phyloP scores from a whole-genome alignment of 805 yeast genomes.

The Candida fluviatilis region DNA sequence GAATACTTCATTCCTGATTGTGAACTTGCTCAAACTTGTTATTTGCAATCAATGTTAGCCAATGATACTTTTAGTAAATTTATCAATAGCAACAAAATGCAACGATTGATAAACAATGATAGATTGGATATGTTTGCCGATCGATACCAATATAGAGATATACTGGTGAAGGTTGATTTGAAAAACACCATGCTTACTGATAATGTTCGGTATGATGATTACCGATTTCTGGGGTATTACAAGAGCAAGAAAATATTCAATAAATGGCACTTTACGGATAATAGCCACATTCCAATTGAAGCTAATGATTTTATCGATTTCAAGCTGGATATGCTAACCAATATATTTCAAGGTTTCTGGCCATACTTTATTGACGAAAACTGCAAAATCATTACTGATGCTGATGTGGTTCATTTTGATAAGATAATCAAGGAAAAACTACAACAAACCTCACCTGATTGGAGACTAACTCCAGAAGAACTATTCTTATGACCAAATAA shows the following conservation, averaged over 20 bases:
- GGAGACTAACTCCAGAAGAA: background rate
- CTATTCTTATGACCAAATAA: background rate
- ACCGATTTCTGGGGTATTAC: constrained; percentile 3
- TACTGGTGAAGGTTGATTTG: constrained; percentile 4
- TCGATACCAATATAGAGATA: background rate
- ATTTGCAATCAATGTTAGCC: background rate
- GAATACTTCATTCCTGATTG: background rate
- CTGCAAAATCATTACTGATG: background rate
- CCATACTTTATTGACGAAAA: background rate
- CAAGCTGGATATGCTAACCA: constrained; percentile 8
- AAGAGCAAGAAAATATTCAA: background rate
- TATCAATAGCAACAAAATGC: background rate
- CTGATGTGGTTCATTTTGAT: constrained; percentile 3
- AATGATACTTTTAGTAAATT: background rate
- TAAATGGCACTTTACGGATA: constrained; percentile 5
- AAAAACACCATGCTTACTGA: constrained; percentile 1
- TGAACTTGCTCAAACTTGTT: background rate
- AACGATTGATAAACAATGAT: background rate
- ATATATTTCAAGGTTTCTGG: background rate
- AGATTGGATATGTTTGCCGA: background rate
- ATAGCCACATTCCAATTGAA: constrained; percentile 7
- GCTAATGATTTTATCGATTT: constrained; percentile 12
- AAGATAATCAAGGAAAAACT: constrained; percentile 3
- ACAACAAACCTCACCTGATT: background rate
- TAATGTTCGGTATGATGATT: constrained; percentile 8